Conservation (phyloP, 2,329 filamentous ascomycete species). For the Nothomitra cinnamomea region DNA sequence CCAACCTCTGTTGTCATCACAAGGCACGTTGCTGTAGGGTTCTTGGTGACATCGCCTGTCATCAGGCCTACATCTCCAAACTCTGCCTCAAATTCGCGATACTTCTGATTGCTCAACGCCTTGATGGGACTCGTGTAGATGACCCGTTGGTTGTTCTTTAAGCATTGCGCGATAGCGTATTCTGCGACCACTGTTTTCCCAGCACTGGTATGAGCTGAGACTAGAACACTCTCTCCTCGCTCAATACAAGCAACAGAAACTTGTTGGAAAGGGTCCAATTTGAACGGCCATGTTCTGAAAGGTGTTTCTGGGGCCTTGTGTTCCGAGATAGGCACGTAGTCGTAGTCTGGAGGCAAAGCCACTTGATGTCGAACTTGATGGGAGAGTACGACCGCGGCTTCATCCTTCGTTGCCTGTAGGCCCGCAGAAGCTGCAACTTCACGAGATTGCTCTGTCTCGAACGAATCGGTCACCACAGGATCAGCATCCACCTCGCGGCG, state of each 20-base stretch:
- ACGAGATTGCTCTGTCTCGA: conserved; percentile 86
- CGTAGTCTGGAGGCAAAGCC: conserved; percentile 81
- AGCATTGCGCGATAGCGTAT: conserved; percentile 92
- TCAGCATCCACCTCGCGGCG: conserved; percentile 44
- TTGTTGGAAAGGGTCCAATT: conserved; percentile 92
- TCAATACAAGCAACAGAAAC: conserved; percentile 90
- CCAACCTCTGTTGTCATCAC: conserved; percentile 87
- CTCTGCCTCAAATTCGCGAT: conserved; percentile 84
- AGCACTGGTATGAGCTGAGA: conserved; percentile 92
- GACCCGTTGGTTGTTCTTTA: conserved; percentile 93
- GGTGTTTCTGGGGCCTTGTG: conserved; percentile 82
- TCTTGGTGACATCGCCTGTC: conserved; percentile 98
- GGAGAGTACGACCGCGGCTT: conserved; percentile 60
- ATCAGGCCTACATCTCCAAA: conserved; percentile 96
- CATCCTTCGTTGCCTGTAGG: conserved; percentile 43
- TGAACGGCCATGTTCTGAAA: conserved; percentile 72
- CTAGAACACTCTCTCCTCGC: conserved; percentile 85
- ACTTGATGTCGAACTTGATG: conserved; percentile 99
- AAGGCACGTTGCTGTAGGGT: conserved; percentile 90
- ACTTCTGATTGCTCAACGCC: conserved; percentile 96
- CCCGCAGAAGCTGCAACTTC: conserved; percentile 71
- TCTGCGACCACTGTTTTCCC: conserved; percentile 98
- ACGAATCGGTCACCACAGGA: conserved; percentile 79
- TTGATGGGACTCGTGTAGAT: conserved; percentile 99
- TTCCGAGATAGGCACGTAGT: conserved; percentile 85